Evolutionary conservation across 2,329 filamentous ascomycete species (phyloP).

Genomic region (Phialophora verrucosa): DNA sequence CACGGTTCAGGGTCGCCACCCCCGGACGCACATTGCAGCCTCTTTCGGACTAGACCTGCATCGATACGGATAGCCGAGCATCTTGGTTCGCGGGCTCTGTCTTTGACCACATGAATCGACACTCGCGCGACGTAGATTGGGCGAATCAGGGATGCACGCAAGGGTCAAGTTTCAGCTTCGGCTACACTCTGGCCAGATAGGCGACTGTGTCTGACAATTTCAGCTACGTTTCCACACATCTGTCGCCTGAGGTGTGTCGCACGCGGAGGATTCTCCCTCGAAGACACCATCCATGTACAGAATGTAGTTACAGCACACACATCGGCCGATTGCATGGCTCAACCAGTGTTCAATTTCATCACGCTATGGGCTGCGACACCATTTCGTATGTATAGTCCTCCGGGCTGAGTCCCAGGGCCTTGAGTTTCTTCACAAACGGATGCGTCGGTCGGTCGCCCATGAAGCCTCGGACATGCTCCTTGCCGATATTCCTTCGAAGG

Average conservation of each 20-base stretch:
- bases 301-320: too few relatives aligned
- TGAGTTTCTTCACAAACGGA: constrained; percentile 24
- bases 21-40: constrained; percentile 20
- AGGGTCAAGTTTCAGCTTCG: too few relatives aligned
- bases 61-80: neutral
- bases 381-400: constrained; percentile 21
- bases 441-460: constrained; percentile 19
- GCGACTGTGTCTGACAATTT: too few relatives aligned
- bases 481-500: constrained; percentile 16
- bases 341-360: constrained; percentile 1
- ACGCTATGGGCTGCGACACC: constrained; percentile 15
- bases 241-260: too few relatives aligned
- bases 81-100: neutral
- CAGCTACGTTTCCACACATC: too few relatives aligned
- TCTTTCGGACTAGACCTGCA: constrained; percentile 7
- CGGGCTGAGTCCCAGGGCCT: neutral
- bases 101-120: too few relatives aligned
- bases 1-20: too few relatives aligned
- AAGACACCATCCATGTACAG: too few relatives aligned
- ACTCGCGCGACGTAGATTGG: too few relatives aligned
- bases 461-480: constrained; percentile 19
- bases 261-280: too few relatives aligned
- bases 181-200: too few relatives aligned
- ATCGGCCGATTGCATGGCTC: neutral
- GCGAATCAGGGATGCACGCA: too few relatives aligned